Conservation (phyloP, 2,329 filamentous ascomycete species). For the Talaromyces pinophilus region DNA sequence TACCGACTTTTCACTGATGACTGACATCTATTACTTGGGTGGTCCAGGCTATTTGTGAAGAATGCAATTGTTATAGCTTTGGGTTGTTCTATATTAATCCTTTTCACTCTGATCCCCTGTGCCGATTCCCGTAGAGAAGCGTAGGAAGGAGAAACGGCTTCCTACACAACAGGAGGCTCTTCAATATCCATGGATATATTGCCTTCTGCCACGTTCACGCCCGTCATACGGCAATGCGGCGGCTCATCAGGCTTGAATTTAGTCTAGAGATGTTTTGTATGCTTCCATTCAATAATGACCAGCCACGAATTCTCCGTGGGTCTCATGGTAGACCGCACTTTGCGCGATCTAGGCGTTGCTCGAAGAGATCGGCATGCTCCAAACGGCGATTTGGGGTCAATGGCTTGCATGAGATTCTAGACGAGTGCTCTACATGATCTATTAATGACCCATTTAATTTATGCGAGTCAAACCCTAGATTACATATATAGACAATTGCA, state of each 20-base stretch:
- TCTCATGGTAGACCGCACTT: background rate
- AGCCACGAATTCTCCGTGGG: background rate
- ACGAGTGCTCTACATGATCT: background rate
- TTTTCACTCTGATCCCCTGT: background rate
- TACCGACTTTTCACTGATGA: background rate
- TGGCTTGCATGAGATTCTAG: background rate
- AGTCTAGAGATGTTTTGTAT: background rate
- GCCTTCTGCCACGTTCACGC: background rate
- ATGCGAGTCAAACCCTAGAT: background rate
- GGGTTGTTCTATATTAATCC: background rate
- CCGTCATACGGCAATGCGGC: background rate
- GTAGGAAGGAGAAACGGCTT: too few species aligned
- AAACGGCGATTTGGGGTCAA: too few species aligned
- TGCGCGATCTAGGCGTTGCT: background rate
- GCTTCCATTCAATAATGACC: background rate
- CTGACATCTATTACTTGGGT: background rate
- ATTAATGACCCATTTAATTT: background rate
- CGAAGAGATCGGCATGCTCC: background rate
- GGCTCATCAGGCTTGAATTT: background rate
- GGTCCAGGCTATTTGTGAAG: background rate
- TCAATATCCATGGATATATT: background rate
- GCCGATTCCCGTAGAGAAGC: background rate
- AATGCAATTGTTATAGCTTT: background rate
- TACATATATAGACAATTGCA: background rate
- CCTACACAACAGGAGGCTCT: background rate